These are phyloP conservation scores for Clitopilus passeckerianus DNA, from an alignment of 768 basidiomycete species.

Conservation along the genomic window DNA sequence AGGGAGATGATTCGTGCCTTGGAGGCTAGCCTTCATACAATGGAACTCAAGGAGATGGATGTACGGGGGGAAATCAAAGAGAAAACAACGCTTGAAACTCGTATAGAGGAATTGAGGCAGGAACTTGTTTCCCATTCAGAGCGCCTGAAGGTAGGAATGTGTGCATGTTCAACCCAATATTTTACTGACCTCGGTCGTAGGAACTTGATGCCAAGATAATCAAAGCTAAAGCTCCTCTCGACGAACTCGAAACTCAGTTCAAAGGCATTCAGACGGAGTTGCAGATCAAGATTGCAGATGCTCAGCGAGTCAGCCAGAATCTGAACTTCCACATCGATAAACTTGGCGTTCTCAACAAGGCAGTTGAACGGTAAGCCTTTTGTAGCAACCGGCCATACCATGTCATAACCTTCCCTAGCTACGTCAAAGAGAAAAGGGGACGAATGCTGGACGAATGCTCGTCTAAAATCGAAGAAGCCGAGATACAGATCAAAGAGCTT, in stretches of 20 bases:
- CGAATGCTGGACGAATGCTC: conserved; percentile 56
- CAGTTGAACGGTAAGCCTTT: conserved; percentile 53
- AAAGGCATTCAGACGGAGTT: conserved; percentile 44
- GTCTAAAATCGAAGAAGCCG: conserved; percentile 42
- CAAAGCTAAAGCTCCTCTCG: conserved; percentile 62
- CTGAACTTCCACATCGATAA: conserved; percentile 60
- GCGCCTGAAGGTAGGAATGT: conserved; percentile 43
- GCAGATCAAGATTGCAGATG: conserved; percentile 41
- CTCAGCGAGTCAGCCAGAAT: conserved; percentile 56
- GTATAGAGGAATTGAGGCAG: conserved; percentile 51
- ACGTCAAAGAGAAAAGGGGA: conserved; percentile 64
- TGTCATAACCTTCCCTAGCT: conserved; percentile 37
- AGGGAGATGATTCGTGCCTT: conserved; percentile 42
- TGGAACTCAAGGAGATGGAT: conserved; percentile 59
- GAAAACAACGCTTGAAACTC: conserved; percentile 49
- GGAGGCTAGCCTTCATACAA: conserved; percentile 56
- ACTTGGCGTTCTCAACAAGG: conserved; percentile 54
- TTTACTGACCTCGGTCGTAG: conserved; percentile 27
- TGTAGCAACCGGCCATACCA: neutral
- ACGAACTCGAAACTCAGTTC: conserved; percentile 53
- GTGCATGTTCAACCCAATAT: neutral
- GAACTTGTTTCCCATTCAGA: conserved; percentile 42
- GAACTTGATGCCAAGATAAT: conserved; percentile 57
- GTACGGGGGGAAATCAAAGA: conserved; percentile 56
- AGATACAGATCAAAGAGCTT: conserved; percentile 31